A percentile compares a stretch with the other conserved stretches of the same genome.
phyloP scores from a whole-genome alignment of 1,284 basidiomycete genomes.

The Chiua sp. region DNA sequence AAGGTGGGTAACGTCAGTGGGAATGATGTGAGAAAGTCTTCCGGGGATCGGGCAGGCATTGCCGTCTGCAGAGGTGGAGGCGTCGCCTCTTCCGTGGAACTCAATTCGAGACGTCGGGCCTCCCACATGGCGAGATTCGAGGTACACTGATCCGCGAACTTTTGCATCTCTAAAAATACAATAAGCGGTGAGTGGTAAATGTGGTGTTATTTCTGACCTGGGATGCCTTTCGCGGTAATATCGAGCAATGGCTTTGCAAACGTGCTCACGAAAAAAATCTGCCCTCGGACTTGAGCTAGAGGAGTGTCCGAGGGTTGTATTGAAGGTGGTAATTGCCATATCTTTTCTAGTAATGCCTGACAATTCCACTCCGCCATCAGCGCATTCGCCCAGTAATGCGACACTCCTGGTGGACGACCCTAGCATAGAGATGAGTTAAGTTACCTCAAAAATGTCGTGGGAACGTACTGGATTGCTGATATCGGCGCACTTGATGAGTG shows the following conservation, averaged over 20 bases:
- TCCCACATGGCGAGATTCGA: slow-evolving; percentile 74
- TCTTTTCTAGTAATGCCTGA: slow-evolving; percentile 83
- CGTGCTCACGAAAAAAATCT: slow-evolving; percentile 88
- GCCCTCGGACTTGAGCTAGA: slow-evolving; percentile 78
- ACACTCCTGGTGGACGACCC: slow-evolving; percentile 91
- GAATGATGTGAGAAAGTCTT: slow-evolving; percentile 62
- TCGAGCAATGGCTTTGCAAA: slow-evolving; percentile 87
- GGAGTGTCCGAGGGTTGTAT: slow-evolving; percentile 68
- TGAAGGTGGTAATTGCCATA: slow-evolving; percentile 79
- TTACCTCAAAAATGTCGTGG: slow-evolving; percentile 6
- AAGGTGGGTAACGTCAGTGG: slow-evolving; percentile 62
- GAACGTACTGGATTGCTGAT: slow-evolving; percentile 91
- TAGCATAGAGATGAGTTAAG: slow-evolving; percentile 39
- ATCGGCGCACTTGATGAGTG: slow-evolving; percentile 94
- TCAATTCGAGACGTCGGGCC: slow-evolving; percentile 51
- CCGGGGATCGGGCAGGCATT: slow-evolving; percentile 45
- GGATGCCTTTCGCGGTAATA: slow-evolving; percentile 72
- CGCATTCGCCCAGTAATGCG: slow-evolving; percentile 89
- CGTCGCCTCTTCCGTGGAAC: slow-evolving; percentile 18
- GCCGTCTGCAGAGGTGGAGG: slow-evolving; percentile 6
- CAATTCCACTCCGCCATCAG: slow-evolving; percentile 89
- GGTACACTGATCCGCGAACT: slow-evolving; percentile 66
- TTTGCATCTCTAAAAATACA: slow-evolving; percentile 60
- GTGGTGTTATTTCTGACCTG: slow-evolving; percentile 50
- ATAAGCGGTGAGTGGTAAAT: slow-evolving; percentile 15